These are phyloP conservation scores for Cladosporium sp. DNA, from an alignment of 2,329 filamentous ascomycete species.

Conservation along the genomic window DNA sequence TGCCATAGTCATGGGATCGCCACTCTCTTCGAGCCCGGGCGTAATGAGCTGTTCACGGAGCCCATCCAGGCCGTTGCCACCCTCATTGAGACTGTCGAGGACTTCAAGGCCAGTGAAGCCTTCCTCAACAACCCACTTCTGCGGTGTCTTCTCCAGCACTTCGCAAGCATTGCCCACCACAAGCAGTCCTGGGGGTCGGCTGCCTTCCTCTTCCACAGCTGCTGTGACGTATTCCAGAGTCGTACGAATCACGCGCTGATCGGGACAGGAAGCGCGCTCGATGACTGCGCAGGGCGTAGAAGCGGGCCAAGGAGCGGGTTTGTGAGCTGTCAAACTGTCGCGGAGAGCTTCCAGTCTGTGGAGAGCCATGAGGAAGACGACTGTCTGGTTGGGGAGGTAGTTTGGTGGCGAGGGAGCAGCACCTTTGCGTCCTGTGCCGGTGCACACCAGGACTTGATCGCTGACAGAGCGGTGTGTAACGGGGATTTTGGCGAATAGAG, in stretches of 20 bases:
- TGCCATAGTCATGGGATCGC: conserved; percentile 9
- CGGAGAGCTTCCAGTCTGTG: conserved; percentile 77
- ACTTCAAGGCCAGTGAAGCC: conserved; percentile 72
- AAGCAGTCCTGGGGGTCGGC: conserved; percentile 79
- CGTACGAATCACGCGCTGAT: conserved; percentile 87
- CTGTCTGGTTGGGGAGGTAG: conserved; percentile 71
- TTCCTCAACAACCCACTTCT: conserved; percentile 81
- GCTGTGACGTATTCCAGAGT: conserved; percentile 73
- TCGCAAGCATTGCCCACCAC: conserved; percentile 83
- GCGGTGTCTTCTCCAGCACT: conserved; percentile 61
- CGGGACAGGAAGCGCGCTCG: conserved; percentile 87
- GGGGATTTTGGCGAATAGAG: conserved; percentile 83
- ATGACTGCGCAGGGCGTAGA: conserved; percentile 87
- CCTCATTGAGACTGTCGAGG: conserved; percentile 33
- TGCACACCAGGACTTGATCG: conserved; percentile 94
- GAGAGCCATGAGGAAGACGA: conserved; percentile 92
- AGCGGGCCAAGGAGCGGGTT: conserved; percentile 44
- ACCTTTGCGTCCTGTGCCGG: conserved; percentile 89
- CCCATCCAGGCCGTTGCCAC: conserved; percentile 25
- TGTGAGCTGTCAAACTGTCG: conserved; percentile 58
- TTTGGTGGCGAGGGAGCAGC: conserved; percentile 75
- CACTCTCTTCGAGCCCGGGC: conserved; percentile 22
- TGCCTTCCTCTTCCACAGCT: conserved; percentile 85
- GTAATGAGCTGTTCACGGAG: conserved; percentile 27
- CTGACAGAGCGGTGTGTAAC: conserved; percentile 83